Evolutionary conservation across 768 basidiomycete genomes (phyloP).

Genomic region (Psilocybe azurescens): DNA sequence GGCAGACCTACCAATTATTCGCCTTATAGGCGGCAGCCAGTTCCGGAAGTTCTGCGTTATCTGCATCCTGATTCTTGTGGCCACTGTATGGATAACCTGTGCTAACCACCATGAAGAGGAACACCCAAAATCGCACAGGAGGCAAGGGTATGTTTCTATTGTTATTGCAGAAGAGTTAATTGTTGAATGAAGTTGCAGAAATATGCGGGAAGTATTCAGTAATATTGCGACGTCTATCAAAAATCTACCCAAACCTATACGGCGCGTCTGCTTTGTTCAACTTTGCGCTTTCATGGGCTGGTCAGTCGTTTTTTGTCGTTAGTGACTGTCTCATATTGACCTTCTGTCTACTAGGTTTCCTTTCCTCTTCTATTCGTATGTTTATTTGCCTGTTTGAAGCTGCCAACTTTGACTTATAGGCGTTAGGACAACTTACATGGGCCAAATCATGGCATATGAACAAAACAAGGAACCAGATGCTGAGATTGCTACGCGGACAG

Average conservation of each 20-base stretch:
- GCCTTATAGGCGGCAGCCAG: slow-evolving; percentile 86
- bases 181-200: slow-evolving; percentile 31
- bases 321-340: slow-evolving; percentile 7
- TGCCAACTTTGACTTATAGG: background rate
- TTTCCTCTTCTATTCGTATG: slow-evolving; percentile 90
- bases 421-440: slow-evolving; percentile 87
- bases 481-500: slow-evolving; percentile 84
- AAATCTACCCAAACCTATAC: slow-evolving; percentile 82
- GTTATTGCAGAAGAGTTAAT: background rate
- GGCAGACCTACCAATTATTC: slow-evolving; percentile 74
- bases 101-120: slow-evolving; percentile 83
- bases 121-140: slow-evolving; percentile 45
- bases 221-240: slow-evolving; percentile 79
- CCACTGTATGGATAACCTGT: slow-evolving; percentile 90
- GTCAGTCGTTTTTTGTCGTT: slow-evolving; percentile 42
- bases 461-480: slow-evolving; percentile 73
- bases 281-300: slow-evolving; percentile 98
- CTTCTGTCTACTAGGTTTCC: slow-evolving; percentile 70
- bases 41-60: slow-evolving; percentile 96
- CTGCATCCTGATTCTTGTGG: slow-evolving; percentile 76
- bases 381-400: slow-evolving; percentile 6
- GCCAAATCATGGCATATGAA: slow-evolving; percentile 92
- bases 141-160: slow-evolving; percentile 41
- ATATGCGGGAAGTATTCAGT: slow-evolving; percentile 68
- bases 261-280: slow-evolving; percentile 91